Evolutionary conservation across 208 protist genomes (phyloP), one percentile per base, ranked within the genome.

Genomic region (Wallacemonas sp.): DNA sequence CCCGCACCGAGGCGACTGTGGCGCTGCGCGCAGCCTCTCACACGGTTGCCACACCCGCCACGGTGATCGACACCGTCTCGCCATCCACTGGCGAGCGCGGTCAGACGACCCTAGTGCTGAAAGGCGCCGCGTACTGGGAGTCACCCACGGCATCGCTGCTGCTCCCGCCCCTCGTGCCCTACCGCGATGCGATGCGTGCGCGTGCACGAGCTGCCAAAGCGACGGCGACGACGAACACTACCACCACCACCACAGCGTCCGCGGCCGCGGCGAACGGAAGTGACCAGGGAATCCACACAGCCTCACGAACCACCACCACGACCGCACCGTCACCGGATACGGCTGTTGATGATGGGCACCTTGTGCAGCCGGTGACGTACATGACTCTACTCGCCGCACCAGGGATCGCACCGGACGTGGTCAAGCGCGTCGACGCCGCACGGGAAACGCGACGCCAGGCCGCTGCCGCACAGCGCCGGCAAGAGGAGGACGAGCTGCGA

Each of bases 401-500:
- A 14, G 86, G 85, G 30, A 84, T 95, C 34, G 61, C 79, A 1
- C 64, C 39, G 33, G 65, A 58, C 23, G 70, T 65, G 39, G 82
- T 93, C 26, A 43, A 74, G 21, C 41, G 61, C 8, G 77, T 92
- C 61, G 68, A 81, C 21, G 74, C 78, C 3, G 54, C 71, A n/a
- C 77, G 83, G 16, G 82, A 85, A 48, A 68, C 72, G 48, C 81
- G 86, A 0, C 81, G 86, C 17, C 63, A 43, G 36, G 78, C 66
- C 0, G 84, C 76, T 5, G 79, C 74, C 8, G 81, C 68, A 56
- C 74, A 67, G 26, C 70, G 83, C 2, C 58, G 71, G 1, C 36
- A 76, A 29, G 89, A 88, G 33, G 76, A 91, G 55, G 76, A 72
- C 33, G 79, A 85, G 54, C 73, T 79, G 58, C 75, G 81, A 0